A percentile compares a stretch with the other conserved stretches of the same genome.
Conservation (phyloP, 2,329 filamentous ascomycete species). For the Penicillium hordei region DNA sequence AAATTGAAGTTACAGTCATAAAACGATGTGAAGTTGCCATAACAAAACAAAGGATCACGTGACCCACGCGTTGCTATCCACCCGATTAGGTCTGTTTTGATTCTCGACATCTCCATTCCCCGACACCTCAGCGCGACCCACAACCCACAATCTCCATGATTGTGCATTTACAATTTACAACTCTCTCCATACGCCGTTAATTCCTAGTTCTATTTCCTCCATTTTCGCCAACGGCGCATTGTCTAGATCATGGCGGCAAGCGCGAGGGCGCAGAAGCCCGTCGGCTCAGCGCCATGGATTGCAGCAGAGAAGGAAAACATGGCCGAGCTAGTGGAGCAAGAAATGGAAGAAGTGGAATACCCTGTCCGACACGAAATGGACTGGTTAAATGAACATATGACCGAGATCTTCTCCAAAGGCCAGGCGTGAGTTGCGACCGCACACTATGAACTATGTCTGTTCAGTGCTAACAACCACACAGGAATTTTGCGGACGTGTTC, state of each 20-base stretch:
- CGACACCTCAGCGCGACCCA: slow-evolving; percentile 10
- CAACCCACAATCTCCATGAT: slow-evolving; percentile 8
- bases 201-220: slow-evolving; percentile 12
- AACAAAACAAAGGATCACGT: neutral
- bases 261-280: slow-evolving; percentile 50
- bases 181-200: neutral
- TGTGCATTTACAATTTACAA: neutral
- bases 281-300: slow-evolving; percentile 85
- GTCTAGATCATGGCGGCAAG: slow-evolving; percentile 44
- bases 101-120: slow-evolving; percentile 23
- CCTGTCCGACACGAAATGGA: slow-evolving; percentile 91
- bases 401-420: slow-evolving; percentile 82
- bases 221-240: slow-evolving; percentile 30
- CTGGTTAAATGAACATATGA: slow-evolving; percentile 99
- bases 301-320: slow-evolving; percentile 78
- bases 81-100: slow-evolving; percentile 28
- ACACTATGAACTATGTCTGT: neutral
- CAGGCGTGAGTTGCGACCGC: slow-evolving; percentile 66
- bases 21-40: neutral
- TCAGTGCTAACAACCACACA: slow-evolving; percentile 46
- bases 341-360: slow-evolving; percentile 90
- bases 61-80: slow-evolving; percentile 20
- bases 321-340: slow-evolving; percentile 70
- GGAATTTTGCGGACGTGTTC: slow-evolving; percentile 91
- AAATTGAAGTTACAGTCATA: neutral